phyloP scores from a whole-genome alignment of 139 green algal genomes.

The Yamagishiella unicocca region DNA sequence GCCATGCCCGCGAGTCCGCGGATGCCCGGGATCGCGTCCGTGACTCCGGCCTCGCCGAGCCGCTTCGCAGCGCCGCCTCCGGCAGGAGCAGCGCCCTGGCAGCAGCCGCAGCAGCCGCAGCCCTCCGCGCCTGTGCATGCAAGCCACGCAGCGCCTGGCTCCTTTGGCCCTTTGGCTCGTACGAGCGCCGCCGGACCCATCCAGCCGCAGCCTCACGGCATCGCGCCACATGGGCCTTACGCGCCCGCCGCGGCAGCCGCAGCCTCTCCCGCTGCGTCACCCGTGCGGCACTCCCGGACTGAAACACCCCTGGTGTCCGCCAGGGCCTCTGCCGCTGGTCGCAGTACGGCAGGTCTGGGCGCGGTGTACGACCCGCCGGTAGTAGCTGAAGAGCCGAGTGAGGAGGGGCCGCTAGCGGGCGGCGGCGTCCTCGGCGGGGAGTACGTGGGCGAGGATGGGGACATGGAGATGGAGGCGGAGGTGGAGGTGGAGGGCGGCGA shows the following conservation, averaged over 20 bases:
- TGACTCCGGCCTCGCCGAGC: neutral
- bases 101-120: neutral
- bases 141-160: too few species aligned
- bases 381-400: neutral
- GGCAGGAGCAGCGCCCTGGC: neutral
- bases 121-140: too few species aligned
- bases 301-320: too few species aligned
- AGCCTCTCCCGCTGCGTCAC: too few species aligned
- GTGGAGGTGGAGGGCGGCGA: neutral
- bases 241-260: too few species aligned
- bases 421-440: neutral
- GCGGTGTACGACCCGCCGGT: neutral
- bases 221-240: too few species aligned
- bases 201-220: too few species aligned
- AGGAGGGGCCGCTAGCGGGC: neutral
- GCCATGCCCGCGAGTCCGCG: neutral
- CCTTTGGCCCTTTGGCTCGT: too few species aligned
- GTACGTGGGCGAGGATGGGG: neutral
- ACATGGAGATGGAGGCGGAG: neutral
- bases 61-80: neutral
- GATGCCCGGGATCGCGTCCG: neutral
- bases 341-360: neutral
- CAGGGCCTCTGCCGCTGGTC: neutral
- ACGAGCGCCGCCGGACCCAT: too few species aligned
- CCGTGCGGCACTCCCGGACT: too few species aligned